Conservation (phyloP, 1,284 basidiomycete genomes). For the Mycocalia duriaeana region DNA sequence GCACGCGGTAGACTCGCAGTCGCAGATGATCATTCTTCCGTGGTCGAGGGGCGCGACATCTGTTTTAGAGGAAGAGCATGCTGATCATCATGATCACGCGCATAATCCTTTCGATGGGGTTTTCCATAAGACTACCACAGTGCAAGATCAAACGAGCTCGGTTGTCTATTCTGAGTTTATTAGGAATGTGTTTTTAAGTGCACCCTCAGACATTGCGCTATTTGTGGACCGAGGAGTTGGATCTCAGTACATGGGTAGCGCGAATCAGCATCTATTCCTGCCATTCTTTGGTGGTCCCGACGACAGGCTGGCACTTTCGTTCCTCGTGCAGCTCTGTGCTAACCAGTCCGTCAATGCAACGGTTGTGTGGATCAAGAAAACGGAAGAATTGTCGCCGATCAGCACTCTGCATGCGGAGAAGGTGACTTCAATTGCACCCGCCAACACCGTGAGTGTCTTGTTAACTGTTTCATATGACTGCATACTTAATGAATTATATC, state of each 20-base stretch:
- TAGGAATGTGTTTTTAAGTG: conserved; percentile 70
- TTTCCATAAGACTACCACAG: conserved; percentile 41
- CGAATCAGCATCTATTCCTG: conserved; percentile 67
- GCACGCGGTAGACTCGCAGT: conserved; percentile 52
- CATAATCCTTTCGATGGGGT: conserved; percentile 59
- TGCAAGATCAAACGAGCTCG: conserved; percentile 42
- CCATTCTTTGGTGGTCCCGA: conserved; percentile 93
- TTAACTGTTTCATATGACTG: no score
- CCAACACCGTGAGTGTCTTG: conserved; percentile 22
- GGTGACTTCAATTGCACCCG: conserved; percentile 6
- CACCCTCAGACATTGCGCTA: conserved; percentile 67
- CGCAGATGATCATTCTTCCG: conserved; percentile 79
- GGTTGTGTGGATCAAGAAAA: conserved; percentile 54
- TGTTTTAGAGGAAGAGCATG: conserved; percentile 18
- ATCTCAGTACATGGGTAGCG: conserved; percentile 17
- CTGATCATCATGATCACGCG: conserved; percentile 16
- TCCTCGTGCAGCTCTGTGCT: conserved; percentile 75
- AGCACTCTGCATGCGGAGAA: neutral
- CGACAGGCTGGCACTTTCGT: conserved; percentile 77
- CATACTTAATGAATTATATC: no score
- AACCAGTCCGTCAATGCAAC: conserved; percentile 65
- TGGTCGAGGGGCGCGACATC: conserved; percentile 51
- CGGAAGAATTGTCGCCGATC: conserved; percentile 32
- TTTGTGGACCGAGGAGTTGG: conserved; percentile 66
- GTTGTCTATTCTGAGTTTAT: conserved; percentile 76